These are phyloP conservation scores for Cenchrus fungigraminus DNA, from an alignment of 176 grass and related monocot species.

Conservation along the genomic window DNA sequence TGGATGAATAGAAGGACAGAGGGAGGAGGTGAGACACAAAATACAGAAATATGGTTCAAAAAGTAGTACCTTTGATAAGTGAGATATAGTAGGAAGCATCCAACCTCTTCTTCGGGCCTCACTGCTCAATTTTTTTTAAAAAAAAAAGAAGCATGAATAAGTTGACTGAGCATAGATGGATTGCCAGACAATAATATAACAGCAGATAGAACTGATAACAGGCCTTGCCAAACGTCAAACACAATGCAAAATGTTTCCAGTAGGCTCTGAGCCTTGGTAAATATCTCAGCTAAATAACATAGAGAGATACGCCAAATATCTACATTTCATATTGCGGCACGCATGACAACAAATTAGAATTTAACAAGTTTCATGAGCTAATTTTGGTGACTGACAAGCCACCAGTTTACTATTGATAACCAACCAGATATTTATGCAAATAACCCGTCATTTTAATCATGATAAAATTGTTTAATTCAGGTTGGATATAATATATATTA, in stretches of 20 bases:
- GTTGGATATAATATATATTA: constrained; percentile 15
- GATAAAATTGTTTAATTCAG: neutral
- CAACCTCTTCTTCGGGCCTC: constrained; percentile 87
- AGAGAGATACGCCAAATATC: constrained; percentile 21
- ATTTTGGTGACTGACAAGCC: neutral
- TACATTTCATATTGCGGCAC: neutral
- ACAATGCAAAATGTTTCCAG: constrained; percentile 23
- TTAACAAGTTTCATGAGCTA: constrained; percentile 20
- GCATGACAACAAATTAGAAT: constrained; percentile 31
- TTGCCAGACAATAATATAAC: constrained; percentile 2
- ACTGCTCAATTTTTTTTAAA: constrained; percentile 48
- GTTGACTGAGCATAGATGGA: constrained; percentile 14
- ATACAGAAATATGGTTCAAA: constrained; percentile 4
- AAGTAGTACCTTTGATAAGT: constrained; percentile 50
- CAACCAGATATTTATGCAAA: neutral
- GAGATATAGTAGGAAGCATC: constrained; percentile 73
- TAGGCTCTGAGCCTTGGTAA: neutral
- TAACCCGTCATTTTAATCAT: constrained; percentile 9
- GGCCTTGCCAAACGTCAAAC: neutral
- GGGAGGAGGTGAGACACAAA: neutral
- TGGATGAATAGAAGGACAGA: neutral
- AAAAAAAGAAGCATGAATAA: constrained; percentile 30
- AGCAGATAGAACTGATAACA: neutral
- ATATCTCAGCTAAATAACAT: constrained; percentile 17
- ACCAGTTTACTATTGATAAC: neutral